Evolutionary conservation across 108 stramenopile species (phyloP).

Genomic region (Cylindrotheca fusiformis): DNA sequence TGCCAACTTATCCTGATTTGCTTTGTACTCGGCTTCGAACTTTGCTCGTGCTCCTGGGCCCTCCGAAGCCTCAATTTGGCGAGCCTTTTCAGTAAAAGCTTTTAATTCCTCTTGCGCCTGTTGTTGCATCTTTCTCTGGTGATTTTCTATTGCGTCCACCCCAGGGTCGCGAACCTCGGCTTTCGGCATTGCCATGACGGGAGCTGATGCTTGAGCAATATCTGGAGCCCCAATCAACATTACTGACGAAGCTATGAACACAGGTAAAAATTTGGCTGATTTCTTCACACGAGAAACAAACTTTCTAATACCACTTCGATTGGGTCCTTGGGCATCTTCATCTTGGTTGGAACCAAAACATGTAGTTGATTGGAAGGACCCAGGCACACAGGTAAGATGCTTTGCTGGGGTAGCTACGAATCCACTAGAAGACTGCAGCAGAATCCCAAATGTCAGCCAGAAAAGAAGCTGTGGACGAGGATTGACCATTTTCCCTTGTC

Average conservation of each 20-base stretch:
- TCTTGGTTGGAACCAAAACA: too few relatives aligned
- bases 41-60: conserved; percentile 55
- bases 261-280: conserved; percentile 12
- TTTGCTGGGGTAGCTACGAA: too few relatives aligned
- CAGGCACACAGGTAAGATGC: too few relatives aligned
- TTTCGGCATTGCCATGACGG: conserved; percentile 62
- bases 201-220: conserved; percentile 62
- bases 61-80: conserved; percentile 56
- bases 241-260: conserved; percentile 19
- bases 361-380: too few relatives aligned
- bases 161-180: conserved; percentile 55
- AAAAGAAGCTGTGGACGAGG: too few relatives aligned
- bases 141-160: conserved; percentile 40
- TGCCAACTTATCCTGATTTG: conserved; percentile 29
- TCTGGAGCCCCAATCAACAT: conserved; percentile 2
- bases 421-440: too few relatives aligned
- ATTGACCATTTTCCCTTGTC: too few relatives aligned
- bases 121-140: conserved; percentile 19
- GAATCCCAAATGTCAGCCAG: too few relatives aligned
- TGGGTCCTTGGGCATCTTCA: too few relatives aligned
- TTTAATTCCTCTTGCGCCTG: conserved; percentile 42
- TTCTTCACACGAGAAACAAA: conserved; percentile 12
- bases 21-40: conserved; percentile 65
- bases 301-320: not conserved
- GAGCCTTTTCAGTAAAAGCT: conserved; percentile 38